Base-by-base conservation (phyloP, 495 filamentous ascomycete genomes). In the Ramalina intermedia region DNA sequence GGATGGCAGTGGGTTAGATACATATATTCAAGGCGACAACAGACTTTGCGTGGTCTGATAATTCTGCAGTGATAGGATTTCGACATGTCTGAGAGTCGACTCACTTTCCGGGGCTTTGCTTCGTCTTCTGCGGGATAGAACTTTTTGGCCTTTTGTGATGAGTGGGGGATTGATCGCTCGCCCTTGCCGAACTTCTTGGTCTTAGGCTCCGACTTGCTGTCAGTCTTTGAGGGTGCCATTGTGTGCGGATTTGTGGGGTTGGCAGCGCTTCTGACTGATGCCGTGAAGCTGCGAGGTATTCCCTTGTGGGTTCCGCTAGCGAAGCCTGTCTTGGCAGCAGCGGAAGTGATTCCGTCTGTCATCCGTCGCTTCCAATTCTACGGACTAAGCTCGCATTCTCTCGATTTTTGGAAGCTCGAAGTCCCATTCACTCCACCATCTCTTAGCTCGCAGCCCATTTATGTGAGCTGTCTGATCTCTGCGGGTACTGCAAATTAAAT, bases 81-180 rank as follows among this genome's bases (percentile, higher is more conserved):
- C 3, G 21, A 24, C 6, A 41, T 11, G 14, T 24, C 8, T 18
- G 21, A 12, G 6, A 7, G 6, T 33, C 29, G 52, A 79, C 80
- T 65, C 73, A 99, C 93, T 82, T 91, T 91, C 78, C 85, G 94
- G 53, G 84, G 82, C 74, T 84, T 75, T 64, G 75, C 64, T 66
- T 90, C 83, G 70, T 96, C 91, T 67, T 95, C 87, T 62, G 88
- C 84, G 68, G 93, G 93, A 72, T 99, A 99, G 86, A 90, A 99
- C 75, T 96, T 99, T 79, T 82, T 78, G 64, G 90, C 91, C 84
- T 93, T 94, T 70, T 91, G 79, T 61, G 80, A 74, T 64, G 76
- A 69, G 66, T 80, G 74, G 62, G 85, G 85, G 66, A 98, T 78
- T 68, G 81, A 75, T 73, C 91, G 82, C 73, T 87, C 84, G 72